These are phyloP conservation scores for Thielaviopsis ethacetica DNA, from an alignment of 2,329 filamentous ascomycete species.

Conservation along the genomic window DNA sequence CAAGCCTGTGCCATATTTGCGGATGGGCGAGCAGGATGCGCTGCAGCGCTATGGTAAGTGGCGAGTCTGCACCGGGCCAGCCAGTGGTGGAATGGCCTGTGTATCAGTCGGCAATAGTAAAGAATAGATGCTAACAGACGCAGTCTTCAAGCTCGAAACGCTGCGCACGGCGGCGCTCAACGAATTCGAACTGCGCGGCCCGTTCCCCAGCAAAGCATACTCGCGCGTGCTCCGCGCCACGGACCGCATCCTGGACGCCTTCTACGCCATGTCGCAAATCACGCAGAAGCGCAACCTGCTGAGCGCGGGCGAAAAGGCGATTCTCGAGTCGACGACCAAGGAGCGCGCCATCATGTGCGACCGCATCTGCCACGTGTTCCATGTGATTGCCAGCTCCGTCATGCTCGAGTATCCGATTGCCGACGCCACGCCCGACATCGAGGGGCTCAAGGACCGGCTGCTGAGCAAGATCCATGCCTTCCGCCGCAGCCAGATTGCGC, in stretches of 20 bases:
- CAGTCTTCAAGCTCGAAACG: conserved; percentile 53
- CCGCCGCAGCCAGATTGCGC: conserved; percentile 45
- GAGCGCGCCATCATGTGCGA: conserved; percentile 72
- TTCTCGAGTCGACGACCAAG: conserved; percentile 61
- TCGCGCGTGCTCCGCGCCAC: conserved; percentile 63
- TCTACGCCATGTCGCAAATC: conserved; percentile 91
- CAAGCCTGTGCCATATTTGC: conserved; percentile 55
- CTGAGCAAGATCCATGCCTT: conserved; percentile 81
- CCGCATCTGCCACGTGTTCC: conserved; percentile 74
- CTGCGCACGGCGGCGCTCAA: conserved; percentile 57
- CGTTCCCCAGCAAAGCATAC: conserved; percentile 64
- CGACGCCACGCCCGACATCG: conserved; percentile 72
- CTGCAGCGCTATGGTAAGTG: conserved; percentile 55
- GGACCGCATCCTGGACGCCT: conserved; percentile 73
- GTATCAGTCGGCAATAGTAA: no score
- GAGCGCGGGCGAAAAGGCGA: conserved; percentile 63
- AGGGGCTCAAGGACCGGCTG: conserved; percentile 63
- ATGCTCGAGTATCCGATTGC: conserved; percentile 90
- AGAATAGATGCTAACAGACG: conserved; percentile 8
- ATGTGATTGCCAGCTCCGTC: conserved; percentile 79
- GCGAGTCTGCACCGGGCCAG: no score
- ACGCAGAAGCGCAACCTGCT: conserved; percentile 64
- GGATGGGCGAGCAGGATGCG: conserved; percentile 71
- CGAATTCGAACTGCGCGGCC: conserved; percentile 77
- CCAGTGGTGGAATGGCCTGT: not conserved